These are phyloP conservation scores for Scedosporium boydii DNA, from an alignment of 2,329 filamentous ascomycete species.

Conservation along the genomic window DNA sequence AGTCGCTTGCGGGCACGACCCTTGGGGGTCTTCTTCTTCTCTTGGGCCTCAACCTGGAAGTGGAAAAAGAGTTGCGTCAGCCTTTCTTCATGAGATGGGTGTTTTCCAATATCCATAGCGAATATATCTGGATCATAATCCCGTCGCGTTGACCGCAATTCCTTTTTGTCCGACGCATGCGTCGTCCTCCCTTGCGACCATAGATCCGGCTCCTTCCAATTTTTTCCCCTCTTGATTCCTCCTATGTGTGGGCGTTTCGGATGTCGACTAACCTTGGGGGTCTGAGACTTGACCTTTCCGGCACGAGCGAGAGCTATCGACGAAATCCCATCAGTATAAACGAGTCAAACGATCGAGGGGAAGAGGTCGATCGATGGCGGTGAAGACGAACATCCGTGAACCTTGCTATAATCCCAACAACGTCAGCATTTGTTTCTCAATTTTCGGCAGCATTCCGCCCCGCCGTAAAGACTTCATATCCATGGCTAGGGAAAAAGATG, in stretches of 20 bases:
- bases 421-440: conserved; percentile 3
- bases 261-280: conserved; percentile 63
- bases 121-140: background rate
- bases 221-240: background rate
- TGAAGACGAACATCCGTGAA: conserved; percentile 50
- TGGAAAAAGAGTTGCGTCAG: background rate
- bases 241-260: conserved; percentile 10
- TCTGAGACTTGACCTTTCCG: conserved; percentile 97
- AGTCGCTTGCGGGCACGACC: conserved; percentile 96
- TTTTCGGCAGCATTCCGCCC: background rate
- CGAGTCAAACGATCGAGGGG: conserved; percentile 14
- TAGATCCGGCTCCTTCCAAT: background rate
- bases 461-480: background rate
- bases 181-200: background rate
- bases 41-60: conserved; percentile 69
- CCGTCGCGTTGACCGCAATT: background rate
- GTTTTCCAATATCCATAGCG: background rate
- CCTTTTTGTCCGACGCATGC: background rate
- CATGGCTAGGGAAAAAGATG: too few relatives aligned
- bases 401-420: conserved; percentile 9
- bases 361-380: conserved; percentile 56
- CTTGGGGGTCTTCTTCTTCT: conserved; percentile 97
- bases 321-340: conserved; percentile 25
- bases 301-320: conserved; percentile 60
- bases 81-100: background rate